Evolutionary conservation across 2,329 filamentous ascomycete genomes (phyloP), one percentile per base, ranked within the genome.

Genomic region (Neofusicoccum kwambonambiense): DNA sequence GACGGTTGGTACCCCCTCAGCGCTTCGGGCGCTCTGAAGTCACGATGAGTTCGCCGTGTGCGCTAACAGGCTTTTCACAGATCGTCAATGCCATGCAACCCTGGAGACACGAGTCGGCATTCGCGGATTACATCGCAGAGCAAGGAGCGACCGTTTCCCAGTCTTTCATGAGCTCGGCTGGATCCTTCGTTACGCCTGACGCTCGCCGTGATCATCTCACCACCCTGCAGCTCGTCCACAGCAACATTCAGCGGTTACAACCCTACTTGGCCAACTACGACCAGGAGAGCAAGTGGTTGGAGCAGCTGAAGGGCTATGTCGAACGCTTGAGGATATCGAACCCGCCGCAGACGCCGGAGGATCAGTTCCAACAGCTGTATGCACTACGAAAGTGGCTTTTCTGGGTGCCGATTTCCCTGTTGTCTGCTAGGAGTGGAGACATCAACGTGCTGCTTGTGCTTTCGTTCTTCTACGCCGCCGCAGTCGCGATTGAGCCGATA

Each of bases 371-470:
- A 72, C 90, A 93, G 68, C 86, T 98, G 11, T 93, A 96, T 68
- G 89, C 92, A 9, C 85, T 99, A 66, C 87, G 93, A 64, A 91
- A 91, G 70, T 97, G 94, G 93, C 86, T 98, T 15, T 97, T 98
- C 79, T 98, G 94, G 93, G 87, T 97, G 64, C 95, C 95, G 0
- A 89, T 97, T 39, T 88, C 89, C 69, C 90, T 93, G 71, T 84
- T 97, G 31, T 90, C 94, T 74, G 87, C 89, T 68, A 90, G 89
- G 52, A 87, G 89, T 58, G 87, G 87, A 41, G 92, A 94, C 69
- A 86, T 91, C 27, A 91, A 87, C 66, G 90, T 92, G 1, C 83
- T 97, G 69, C 84, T 96, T 61, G 89, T 96, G 67, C 88, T 98
- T 63, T 91, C 93, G 11, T 91, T 98, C 74, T 92, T 97, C 76